Conservation (phyloP, 495 filamentous ascomycete species). For the Aspergillus diversus region DNA sequence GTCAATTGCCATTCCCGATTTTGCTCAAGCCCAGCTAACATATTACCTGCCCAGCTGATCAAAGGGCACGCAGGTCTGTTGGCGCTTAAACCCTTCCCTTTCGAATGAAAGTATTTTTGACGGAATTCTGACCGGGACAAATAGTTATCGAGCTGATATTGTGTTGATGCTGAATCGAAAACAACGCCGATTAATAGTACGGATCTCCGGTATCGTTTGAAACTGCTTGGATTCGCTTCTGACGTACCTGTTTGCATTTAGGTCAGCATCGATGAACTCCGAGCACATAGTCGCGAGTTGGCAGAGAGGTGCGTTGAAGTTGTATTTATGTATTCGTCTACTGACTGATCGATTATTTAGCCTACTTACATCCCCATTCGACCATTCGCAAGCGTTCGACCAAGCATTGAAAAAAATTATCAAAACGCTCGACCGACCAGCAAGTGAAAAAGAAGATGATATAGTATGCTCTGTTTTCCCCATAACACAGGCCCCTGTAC, state of each 20-base stretch:
- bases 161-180: constrained; percentile 92
- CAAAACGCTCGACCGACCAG: constrained; percentile 68
- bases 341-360: constrained; percentile 34
- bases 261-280: constrained; percentile 93
- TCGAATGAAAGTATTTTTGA: not conserved
- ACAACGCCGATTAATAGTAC: constrained; percentile 66
- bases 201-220: constrained; percentile 20
- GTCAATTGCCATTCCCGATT: constrained; percentile 28
- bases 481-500: not conserved
- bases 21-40: not conserved
- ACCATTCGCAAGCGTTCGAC: constrained; percentile 85
- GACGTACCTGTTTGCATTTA: constrained; percentile 37
- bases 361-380: constrained; percentile 83
- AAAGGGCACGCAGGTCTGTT: constrained; percentile 61
- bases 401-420: constrained; percentile 86
- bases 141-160: constrained; percentile 79
- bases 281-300: constrained; percentile 84
- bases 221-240: not conserved
- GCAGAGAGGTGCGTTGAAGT: constrained; percentile 68
- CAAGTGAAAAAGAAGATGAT: constrained; percentile 63
- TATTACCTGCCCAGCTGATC: constrained; percentile 38
- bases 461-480: constrained; percentile 45
- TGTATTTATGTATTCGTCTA: not conserved
- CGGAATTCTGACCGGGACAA: constrained; percentile 24
- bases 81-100: constrained; percentile 1